A percentile compares a stretch with the other conserved stretches of the same genome.
Conservation (phyloP, 2,329 filamentous ascomycete genomes). For the Fusarium burgessii region DNA sequence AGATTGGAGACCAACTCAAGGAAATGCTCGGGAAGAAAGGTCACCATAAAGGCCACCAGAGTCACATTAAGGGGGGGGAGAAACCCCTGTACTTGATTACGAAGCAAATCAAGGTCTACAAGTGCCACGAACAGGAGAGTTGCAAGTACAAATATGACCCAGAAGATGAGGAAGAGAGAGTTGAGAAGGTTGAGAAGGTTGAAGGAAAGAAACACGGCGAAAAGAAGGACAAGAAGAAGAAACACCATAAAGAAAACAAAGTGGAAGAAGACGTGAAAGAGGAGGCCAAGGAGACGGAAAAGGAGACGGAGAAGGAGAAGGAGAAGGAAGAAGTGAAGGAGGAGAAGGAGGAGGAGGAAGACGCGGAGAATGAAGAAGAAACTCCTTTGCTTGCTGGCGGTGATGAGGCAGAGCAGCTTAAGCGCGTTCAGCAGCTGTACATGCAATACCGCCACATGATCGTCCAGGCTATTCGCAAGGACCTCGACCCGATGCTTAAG, state of each 20-base stretch:
- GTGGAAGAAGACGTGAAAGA: background rate
- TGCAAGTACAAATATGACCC: background rate
- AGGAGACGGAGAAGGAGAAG: background rate
- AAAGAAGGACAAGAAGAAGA: background rate
- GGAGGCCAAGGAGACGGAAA: no score
- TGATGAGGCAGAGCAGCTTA: constrained; percentile 7
- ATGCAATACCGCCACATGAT: constrained; percentile 34
- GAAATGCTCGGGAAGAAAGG: background rate
- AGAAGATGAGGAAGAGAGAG: background rate
- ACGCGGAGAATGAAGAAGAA: background rate
- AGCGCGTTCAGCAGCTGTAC: constrained; percentile 19
- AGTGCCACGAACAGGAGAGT: background rate
- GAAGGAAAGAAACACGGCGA: background rate
- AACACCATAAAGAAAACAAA: background rate
- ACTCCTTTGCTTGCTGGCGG: background rate
- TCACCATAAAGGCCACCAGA: no score
- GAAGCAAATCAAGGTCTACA: constrained; percentile 2
- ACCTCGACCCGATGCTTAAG: constrained; percentile 30
- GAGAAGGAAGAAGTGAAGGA: background rate
- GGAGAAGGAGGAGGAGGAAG: background rate
- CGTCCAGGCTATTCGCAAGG: constrained; percentile 7
- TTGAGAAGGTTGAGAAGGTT: background rate
- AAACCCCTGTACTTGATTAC: constrained; percentile 1
- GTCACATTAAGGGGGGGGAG: no score
- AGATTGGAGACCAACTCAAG: constrained; percentile 1